Conservation (phyloP, 352 stramenopile genomes). For the Phytophthora foliorum region DNA sequence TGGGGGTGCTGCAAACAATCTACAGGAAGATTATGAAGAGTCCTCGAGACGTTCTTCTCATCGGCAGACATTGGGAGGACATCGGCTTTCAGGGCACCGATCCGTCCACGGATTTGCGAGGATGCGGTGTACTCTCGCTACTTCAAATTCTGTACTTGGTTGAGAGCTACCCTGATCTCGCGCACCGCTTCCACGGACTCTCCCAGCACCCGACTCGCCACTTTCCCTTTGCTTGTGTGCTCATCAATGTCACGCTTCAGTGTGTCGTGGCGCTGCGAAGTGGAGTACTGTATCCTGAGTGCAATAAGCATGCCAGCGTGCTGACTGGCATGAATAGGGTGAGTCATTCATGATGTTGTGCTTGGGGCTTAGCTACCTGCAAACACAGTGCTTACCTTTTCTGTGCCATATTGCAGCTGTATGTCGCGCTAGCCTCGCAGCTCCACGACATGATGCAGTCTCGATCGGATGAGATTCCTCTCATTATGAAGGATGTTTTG, state of each 20-base stretch:
- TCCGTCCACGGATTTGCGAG: slow-evolving; percentile 89
- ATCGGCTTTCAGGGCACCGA: slow-evolving; percentile 92
- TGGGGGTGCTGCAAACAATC: slow-evolving; percentile 72
- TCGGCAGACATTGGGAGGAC: slow-evolving; percentile 85
- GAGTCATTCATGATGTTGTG: slow-evolving; percentile 11
- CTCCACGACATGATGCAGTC: slow-evolving; percentile 58
- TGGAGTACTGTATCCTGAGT: slow-evolving; percentile 72
- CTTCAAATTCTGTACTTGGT: slow-evolving; percentile 88
- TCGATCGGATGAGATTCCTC: slow-evolving; percentile 56
- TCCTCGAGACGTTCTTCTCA: slow-evolving; percentile 50
- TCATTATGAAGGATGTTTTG: slow-evolving; percentile 70
- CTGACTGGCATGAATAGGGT: slow-evolving; percentile 67
- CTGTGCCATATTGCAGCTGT: slow-evolving; percentile 42
- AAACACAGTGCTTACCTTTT: not conserved
- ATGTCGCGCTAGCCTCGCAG: slow-evolving; percentile 48
- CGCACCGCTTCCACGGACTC: slow-evolving; percentile 53
- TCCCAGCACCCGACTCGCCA: slow-evolving; percentile 70
- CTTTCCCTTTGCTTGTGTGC: slow-evolving; percentile 76
- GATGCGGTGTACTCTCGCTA: slow-evolving; percentile 86
- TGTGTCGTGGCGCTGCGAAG: slow-evolving; percentile 72
- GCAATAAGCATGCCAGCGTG: slow-evolving; percentile 70
- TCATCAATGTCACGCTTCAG: slow-evolving; percentile 84
- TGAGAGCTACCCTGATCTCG: slow-evolving; percentile 66
- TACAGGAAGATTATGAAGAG: slow-evolving; percentile 59
- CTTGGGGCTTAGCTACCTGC: not conserved